Base-by-base conservation (phyloP, 371 early-diverging fungal species). In the Batrachochytrium dendrobatidis region DNA sequence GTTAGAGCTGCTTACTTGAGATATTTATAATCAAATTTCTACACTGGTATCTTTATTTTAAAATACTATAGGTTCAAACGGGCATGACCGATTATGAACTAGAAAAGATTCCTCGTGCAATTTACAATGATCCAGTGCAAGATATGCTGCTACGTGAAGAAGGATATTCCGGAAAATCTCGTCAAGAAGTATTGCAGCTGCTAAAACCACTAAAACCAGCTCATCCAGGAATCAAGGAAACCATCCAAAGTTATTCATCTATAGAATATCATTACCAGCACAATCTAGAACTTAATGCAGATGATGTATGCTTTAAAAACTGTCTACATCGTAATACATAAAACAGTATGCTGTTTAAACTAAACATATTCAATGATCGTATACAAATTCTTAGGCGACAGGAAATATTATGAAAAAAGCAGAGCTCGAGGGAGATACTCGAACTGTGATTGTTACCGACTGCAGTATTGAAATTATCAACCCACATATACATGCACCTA, bases 381-480 rank as follows among this genome's bases (percentile, higher is more conserved):
- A n/a, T n/a, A n/a, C n/a, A n/a, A n/a, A n/a, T 5, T 5, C 24
- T 31, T 4, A 32, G 32, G 60, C n/a, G 22, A 8, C 28, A 8
- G 43, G 45, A 22, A 55, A 34, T 8, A 44, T 15, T 6, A 7
- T 22, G 6, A 4, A 3, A 1, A 2, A 45, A 25, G 56, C 49
- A n/a, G 57, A 22, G 15, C 22, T 7, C n/a, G 46, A 46, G 34
- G 63, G 34, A 10, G 73, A 72, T 33, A 46, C 53, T n/a, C 62
- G 74, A 24, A 67, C 62, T 28, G 70, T 76, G 20, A 59, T 76
- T 15, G 59, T 76, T 12, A 74, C 74, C 25, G 77, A 76, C 35
- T 60, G 64, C 48, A 70, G 74, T 4, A 67, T 76, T 24, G 72
- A 73, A 25, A 72, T 76, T 55, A 56, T 76, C 34, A 67, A 63